Evolutionary conservation across 345 rosid species (phyloP).

Genomic region (Aquilaria yunnanensis): DNA sequence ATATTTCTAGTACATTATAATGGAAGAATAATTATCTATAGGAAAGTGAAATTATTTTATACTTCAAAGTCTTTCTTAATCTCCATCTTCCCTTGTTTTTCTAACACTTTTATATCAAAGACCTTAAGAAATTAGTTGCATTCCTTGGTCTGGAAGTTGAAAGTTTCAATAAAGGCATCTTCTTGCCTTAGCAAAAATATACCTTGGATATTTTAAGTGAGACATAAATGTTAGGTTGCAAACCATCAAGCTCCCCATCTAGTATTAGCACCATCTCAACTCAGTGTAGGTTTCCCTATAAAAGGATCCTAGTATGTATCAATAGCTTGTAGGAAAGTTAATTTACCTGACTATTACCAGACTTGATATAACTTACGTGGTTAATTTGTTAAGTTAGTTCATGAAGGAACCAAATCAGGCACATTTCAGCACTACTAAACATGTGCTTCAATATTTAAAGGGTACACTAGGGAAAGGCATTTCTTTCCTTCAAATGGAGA

Average conservation of each 20-base stretch:
- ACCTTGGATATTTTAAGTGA: constrained; percentile 4
- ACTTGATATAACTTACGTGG: background rate
- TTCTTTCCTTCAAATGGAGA: background rate
- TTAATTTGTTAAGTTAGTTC: background rate
- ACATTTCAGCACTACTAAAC: background rate
- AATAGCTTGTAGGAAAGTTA: constrained; percentile 1
- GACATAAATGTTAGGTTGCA: background rate
- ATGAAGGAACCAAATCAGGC: background rate
- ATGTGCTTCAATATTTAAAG: constrained; percentile 1
- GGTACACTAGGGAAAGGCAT: background rate
- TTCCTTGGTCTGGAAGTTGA: constrained; percentile 12
- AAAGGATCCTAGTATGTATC: background rate
- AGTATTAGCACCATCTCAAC: background rate
- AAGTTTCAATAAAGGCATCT: background rate
- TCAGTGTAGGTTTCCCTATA: background rate
- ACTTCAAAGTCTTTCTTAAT: too few species aligned
- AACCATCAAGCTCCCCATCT: background rate
- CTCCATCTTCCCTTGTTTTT: background rate
- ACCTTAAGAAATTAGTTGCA: background rate
- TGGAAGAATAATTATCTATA: too few species aligned
- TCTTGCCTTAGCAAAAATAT: background rate
- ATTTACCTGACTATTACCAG: constrained; percentile 9
- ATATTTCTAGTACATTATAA: too few species aligned
- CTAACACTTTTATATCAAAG: constrained; percentile 4
- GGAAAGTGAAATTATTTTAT: too few species aligned